Percentiles rank a stretch among this genome's conserved stretches.
Evolutionary conservation across 306 rosid genomes (phyloP).

Genomic region (Cucurbita ficifolia): DNA sequence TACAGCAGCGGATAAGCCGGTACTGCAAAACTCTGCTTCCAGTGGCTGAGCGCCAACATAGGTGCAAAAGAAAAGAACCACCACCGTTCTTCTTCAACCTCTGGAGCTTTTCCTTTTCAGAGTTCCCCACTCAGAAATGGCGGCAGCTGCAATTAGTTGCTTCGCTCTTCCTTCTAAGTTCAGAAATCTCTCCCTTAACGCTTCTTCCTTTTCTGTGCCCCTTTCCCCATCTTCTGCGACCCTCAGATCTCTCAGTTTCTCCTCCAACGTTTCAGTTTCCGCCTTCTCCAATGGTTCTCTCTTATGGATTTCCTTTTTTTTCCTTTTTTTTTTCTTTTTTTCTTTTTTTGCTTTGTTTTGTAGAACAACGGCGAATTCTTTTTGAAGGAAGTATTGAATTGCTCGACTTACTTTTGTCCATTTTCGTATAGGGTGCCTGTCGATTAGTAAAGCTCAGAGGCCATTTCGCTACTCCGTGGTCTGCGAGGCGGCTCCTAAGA

Average conservation of each 20-base stretch:
- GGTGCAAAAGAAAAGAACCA: neutral
- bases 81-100: neutral
- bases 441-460: slow-evolving; percentile 25
- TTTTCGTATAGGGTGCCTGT: slow-evolving; percentile 31
- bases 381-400: neutral
- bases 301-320: neutral
- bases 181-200: slow-evolving; percentile 34
- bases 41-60: slow-evolving; percentile 1
- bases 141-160: slow-evolving; percentile 41
- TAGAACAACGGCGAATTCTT: neutral
- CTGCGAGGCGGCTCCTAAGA: slow-evolving; percentile 52
- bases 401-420: neutral
- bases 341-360: neutral
- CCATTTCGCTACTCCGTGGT: slow-evolving; percentile 27
- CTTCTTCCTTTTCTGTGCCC: slow-evolving; percentile 14
- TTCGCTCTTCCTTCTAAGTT: slow-evolving; percentile 50
- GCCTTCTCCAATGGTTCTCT: slow-evolving; percentile 37
- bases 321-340: too few relatives aligned
- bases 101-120: neutral
- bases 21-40: neutral
- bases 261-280: slow-evolving; percentile 29
- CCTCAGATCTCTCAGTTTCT: slow-evolving; percentile 45
- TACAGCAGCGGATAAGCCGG: neutral
- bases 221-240: slow-evolving; percentile 16
- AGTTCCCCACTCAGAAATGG: slow-evolving; percentile 16